Evolutionary conservation across 2,329 filamentous ascomycete species (phyloP).

Genomic region (Nannizzia gypsea): DNA sequence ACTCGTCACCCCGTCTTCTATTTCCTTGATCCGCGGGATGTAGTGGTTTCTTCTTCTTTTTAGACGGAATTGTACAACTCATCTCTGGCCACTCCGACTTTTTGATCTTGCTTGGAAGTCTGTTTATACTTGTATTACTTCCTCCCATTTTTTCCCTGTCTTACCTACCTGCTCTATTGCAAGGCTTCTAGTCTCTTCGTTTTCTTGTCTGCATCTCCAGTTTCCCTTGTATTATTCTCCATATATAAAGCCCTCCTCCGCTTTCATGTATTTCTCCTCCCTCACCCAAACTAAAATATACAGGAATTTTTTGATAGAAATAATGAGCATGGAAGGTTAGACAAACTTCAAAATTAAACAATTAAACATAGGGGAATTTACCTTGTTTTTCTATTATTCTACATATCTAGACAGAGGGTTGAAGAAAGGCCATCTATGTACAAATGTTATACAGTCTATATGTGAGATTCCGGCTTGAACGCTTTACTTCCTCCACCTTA

Average conservation of each 20-base stretch:
- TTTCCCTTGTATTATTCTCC: conserved; percentile 6
- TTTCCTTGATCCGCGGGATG: not conserved
- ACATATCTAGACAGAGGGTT: not conserved
- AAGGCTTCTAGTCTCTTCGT: not conserved
- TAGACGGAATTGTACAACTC: not conserved
- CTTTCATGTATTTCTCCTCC: conserved; percentile 1
- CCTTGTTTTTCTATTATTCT: not conserved
- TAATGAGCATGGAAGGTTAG: not conserved
- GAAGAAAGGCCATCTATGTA: not conserved
- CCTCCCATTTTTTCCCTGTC: not conserved
- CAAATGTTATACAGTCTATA: conserved; percentile 3
- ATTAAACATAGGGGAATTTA: not conserved
- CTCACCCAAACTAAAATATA: not conserved
- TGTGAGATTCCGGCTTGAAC: not conserved
- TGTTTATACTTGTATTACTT: conserved; percentile 5
- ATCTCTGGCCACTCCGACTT: not conserved
- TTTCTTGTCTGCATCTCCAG: conserved; percentile 1
- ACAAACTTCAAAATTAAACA: not conserved
- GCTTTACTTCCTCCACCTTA: not conserved
- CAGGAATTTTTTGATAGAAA: conserved; percentile 4
- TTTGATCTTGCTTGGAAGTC: not conserved
- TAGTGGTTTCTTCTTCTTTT: not conserved
- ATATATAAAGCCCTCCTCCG: conserved; percentile 3
- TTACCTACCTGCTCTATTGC: not conserved
- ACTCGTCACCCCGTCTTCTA: not conserved